Conservation (phyloP, 2,329 filamentous ascomycete genomes). For the Corniculantispora saksenae region DNA sequence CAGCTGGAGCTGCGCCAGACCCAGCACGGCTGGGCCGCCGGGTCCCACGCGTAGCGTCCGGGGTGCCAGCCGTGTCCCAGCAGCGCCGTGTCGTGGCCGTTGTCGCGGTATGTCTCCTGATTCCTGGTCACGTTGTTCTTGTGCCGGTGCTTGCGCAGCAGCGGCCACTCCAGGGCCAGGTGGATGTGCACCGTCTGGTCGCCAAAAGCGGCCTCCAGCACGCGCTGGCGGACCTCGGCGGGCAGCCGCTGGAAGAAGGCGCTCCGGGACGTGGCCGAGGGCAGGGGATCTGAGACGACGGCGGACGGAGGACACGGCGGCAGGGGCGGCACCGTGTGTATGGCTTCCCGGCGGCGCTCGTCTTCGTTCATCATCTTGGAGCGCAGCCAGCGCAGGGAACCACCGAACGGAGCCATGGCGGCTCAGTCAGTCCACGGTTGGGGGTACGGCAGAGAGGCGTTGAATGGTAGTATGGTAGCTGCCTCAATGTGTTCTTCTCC, state of each 20-base stretch:
- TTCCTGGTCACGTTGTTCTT: no score
- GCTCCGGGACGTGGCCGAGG: neutral
- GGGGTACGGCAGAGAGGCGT: no score
- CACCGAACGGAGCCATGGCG: neutral
- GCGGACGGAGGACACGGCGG: neutral
- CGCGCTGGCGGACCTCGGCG: constrained; percentile 1
- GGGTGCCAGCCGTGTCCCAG: neutral
- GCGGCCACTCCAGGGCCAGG: neutral
- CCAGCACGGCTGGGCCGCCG: neutral
- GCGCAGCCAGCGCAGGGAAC: neutral
- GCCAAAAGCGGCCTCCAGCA: constrained; percentile 6
- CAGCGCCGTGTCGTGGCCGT: no score
- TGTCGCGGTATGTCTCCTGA: neutral
- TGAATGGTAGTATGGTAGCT: no score
- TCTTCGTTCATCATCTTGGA: neutral
- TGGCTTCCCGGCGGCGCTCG: neutral
- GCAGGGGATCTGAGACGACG: neutral
- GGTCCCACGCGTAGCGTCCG: neutral
- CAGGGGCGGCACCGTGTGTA: neutral
- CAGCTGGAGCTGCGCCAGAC: constrained; percentile 10
- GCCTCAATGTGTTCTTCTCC: no score
- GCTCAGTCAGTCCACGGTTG: neutral
- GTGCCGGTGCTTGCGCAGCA: neutral
- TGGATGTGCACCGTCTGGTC: constrained; percentile 8
- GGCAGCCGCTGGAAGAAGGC: neutral